phyloP scores from a whole-genome alignment of 495 filamentous ascomycete genomes.

The Aspergillus diversus region DNA sequence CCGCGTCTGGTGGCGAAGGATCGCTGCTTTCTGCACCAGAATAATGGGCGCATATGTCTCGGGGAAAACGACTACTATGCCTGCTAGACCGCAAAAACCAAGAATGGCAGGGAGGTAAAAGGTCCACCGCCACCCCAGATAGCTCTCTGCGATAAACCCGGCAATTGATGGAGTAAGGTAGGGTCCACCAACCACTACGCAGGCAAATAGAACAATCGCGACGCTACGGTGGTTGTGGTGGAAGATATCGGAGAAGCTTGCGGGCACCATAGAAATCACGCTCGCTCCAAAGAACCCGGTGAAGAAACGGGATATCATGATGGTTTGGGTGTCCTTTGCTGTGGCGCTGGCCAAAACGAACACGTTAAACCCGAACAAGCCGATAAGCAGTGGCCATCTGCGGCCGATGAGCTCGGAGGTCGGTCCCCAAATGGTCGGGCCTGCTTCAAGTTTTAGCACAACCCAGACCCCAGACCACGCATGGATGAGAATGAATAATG shows the following conservation, averaged over 20 bases:
- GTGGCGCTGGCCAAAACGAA: conserved; percentile 56
- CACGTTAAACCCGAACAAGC: conserved; percentile 51
- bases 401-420: conserved; percentile 74
- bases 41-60: conserved; percentile 47
- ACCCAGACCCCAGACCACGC: too few relatives aligned
- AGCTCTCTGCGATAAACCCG: conserved; percentile 38
- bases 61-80: conserved; percentile 31
- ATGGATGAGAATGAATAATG: too few relatives aligned
- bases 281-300: conserved; percentile 52
- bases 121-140: conserved; percentile 52
- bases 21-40: conserved; percentile 40
- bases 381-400: conserved; percentile 51
- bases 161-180: conserved; percentile 47
- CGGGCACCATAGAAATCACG: conserved; percentile 52
- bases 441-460: not conserved
- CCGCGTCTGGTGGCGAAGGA: conserved; percentile 41
- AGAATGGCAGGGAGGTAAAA: conserved; percentile 47
- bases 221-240: conserved; percentile 46
- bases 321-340: conserved; percentile 59
- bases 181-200: conserved; percentile 49
- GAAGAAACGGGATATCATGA: conserved; percentile 54
- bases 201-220: conserved; percentile 52
- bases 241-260: conserved; percentile 53
- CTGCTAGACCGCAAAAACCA: conserved; percentile 28
- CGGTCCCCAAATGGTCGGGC: conserved; percentile 63